phyloP scores from a whole-genome alignment of 139 green algal genomes.

The Diplosphaera chodatii region DNA sequence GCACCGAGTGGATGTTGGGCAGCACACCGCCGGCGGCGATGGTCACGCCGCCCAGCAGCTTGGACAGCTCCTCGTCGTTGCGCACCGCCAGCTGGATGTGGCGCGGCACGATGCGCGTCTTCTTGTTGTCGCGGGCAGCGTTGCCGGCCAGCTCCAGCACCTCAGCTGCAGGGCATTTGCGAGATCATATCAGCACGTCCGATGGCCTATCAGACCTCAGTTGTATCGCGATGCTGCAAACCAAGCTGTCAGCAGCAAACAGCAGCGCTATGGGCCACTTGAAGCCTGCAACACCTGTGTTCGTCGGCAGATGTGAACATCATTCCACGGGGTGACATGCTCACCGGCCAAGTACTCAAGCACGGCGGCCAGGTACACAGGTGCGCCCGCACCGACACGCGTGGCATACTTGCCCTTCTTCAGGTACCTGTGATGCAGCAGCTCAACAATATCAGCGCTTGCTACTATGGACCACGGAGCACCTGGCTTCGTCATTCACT shows the following conservation, averaged over 20 bases:
- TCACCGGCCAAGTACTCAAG: slow-evolving; percentile 70
- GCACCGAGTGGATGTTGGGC: slow-evolving; percentile 79
- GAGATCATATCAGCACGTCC: not conserved
- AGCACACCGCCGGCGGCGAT: slow-evolving; percentile 75
- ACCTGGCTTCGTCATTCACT: slow-evolving; percentile 35
- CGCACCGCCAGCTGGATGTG: slow-evolving; percentile 85
- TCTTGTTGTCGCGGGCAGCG: slow-evolving; percentile 84
- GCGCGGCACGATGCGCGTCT: slow-evolving; percentile 73
- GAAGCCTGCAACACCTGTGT: not conserved
- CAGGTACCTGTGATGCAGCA: slow-evolving; percentile 48
- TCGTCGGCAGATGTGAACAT: not conserved
- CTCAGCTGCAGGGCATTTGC: slow-evolving; percentile 56
- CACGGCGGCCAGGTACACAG: slow-evolving; percentile 61
- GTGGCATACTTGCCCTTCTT: slow-evolving; percentile 38
- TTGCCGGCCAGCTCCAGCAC: slow-evolving; percentile 82
- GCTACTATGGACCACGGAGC: too few species aligned
- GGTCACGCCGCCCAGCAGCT: slow-evolving; percentile 74
- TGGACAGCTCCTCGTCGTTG: slow-evolving; percentile 93
- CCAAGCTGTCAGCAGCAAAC: too few species aligned
- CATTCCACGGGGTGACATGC: not conserved
- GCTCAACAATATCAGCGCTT: too few species aligned
- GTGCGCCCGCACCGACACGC: slow-evolving; percentile 41
- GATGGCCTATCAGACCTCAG: too few species aligned
- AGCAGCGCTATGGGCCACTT: not conserved
- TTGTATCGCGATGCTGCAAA: too few species aligned